phyloP scores from a whole-genome alignment of 257 asterid genomes.

The Cinchona pubescens region DNA sequence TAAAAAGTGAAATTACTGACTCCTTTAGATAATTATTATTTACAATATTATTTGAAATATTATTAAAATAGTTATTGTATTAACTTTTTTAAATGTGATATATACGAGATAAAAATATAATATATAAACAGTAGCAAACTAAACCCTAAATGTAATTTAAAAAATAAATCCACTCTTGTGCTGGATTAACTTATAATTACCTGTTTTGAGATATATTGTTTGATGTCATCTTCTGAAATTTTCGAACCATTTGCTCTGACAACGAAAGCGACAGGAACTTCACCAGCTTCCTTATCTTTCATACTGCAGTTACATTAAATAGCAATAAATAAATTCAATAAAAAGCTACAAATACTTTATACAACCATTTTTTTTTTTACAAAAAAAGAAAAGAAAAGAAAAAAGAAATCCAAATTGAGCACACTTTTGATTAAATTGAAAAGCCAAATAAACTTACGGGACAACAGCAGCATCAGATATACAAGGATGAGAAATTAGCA shows the following conservation, averaged over 20 bases:
- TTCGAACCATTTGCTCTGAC: constrained; percentile 41
- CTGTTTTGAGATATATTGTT: constrained; percentile 48
- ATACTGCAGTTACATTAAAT: constrained; percentile 30
- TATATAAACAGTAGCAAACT: neutral
- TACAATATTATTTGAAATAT: too few relatives aligned
- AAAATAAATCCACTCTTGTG: neutral
- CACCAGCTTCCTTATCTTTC: constrained; percentile 65
- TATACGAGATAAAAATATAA: too few relatives aligned
- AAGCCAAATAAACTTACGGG: constrained; percentile 22
- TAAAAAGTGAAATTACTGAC: too few relatives aligned
- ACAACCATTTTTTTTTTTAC: neutral
- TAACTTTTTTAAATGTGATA: too few relatives aligned
- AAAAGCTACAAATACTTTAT: neutral
- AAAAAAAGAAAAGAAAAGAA: neutral
- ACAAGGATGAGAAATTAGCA: constrained; percentile 30
- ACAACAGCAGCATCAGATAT: constrained; percentile 44
- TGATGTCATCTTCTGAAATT: constrained; percentile 50
- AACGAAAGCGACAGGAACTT: constrained; percentile 73
- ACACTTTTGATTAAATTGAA: neutral
- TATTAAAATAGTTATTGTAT: too few relatives aligned
- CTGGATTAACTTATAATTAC: constrained; percentile 19
- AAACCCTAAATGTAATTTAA: neutral
- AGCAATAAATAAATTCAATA: neutral
- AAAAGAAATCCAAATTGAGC: neutral
- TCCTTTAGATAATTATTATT: too few relatives aligned